These are phyloP conservation scores for Aspergillus asperescens DNA, from an alignment of 495 filamentous ascomycete species.

Conservation along the genomic window DNA sequence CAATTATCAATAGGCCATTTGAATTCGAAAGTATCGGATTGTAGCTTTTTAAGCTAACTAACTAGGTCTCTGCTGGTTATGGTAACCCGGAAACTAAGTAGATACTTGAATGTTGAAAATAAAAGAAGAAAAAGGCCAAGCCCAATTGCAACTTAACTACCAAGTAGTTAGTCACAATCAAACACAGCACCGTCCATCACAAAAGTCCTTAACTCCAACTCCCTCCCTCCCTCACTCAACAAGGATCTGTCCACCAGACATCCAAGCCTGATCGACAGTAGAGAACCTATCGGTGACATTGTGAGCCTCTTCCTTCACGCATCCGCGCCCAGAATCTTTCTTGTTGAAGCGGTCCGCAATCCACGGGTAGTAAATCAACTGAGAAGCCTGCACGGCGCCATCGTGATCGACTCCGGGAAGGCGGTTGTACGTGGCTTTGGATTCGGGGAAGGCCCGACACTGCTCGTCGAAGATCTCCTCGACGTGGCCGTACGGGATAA, in stretches of 20 bases:
- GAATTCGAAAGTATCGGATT: too few species aligned
- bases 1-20: too few species aligned
- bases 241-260: background rate
- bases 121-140: too few species aligned
- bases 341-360: slow-evolving; percentile 10
- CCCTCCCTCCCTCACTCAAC: too few species aligned
- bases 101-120: too few species aligned
- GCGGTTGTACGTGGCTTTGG: background rate
- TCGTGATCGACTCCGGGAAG: slow-evolving; percentile 9
- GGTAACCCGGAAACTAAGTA: too few species aligned
- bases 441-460: background rate
- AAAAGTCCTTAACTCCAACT: too few species aligned
- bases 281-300: background rate
- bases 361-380: slow-evolving; percentile 7
- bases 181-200: too few species aligned
- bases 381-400: background rate
- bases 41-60: too few species aligned
- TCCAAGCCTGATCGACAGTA: background rate
- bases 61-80: too few species aligned
- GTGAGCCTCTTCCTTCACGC: background rate
- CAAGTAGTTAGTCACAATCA: too few species aligned
- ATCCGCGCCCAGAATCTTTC: background rate
- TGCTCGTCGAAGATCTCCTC: background rate
- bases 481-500: background rate
- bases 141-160: too few species aligned